Conservation (phyloP, 805 yeast species). For the Diddensiella caesifluorescens region DNA sequence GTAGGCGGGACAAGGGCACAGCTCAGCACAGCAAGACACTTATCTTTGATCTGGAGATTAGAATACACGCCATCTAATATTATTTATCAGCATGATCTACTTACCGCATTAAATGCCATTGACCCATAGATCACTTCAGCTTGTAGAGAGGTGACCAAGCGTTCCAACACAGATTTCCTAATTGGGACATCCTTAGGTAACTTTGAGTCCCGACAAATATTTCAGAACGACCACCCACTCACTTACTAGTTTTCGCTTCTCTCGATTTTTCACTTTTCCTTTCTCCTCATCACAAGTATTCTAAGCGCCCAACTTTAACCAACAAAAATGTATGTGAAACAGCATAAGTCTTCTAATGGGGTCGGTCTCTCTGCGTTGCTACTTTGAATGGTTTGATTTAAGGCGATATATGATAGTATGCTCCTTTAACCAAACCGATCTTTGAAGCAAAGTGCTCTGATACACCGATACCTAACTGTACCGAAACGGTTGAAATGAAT, state of each 20-base stretch:
- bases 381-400: conserved; percentile 1
- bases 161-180: background rate
- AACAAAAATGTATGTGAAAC: conserved; percentile 11
- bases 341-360: conserved; percentile 5
- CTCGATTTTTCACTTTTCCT: background rate
- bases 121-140: too few species aligned
- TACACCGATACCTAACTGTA: conserved; percentile 20
- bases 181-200: background rate
- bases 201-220: background rate
- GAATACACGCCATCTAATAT: too few species aligned
- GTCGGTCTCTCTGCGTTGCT: conserved; percentile 21
- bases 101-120: too few species aligned
- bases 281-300: conserved; percentile 3
- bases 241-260: background rate
- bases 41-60: conserved; percentile 10
- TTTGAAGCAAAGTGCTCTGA: conserved; percentile 20
- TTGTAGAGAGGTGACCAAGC: too few species aligned
- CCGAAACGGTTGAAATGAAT: too few species aligned
- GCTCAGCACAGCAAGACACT: conserved; percentile 12
- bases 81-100: too few species aligned
- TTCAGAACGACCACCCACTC: conserved; percentile 1
- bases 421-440: conserved; percentile 5
- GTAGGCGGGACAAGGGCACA: conserved; percentile 10
- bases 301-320: background rate
- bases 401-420: background rate